These are phyloP conservation scores for Biscutella auriculata DNA, from an alignment of 441 rosid genomes.

Conservation along the genomic window DNA sequence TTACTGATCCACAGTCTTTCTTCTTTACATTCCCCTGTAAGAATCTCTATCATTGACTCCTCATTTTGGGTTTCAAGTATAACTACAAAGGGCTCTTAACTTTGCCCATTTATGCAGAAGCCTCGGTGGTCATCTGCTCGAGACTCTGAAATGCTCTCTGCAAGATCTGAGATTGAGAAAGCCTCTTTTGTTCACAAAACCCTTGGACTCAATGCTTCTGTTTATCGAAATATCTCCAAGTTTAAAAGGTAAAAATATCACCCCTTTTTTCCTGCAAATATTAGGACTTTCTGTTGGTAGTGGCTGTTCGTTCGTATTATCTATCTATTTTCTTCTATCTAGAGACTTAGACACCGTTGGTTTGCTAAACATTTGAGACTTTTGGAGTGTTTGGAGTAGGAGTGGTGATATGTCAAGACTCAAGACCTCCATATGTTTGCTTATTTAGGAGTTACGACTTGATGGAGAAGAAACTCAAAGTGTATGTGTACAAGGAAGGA, in stretches of 20 bases:
- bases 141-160: slow-evolving; percentile 53
- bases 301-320: neutral
- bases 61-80: neutral
- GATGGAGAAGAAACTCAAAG: slow-evolving; percentile 69
- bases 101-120: slow-evolving; percentile 31
- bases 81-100: slow-evolving; percentile 1
- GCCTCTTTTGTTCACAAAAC: slow-evolving; percentile 28
- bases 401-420: slow-evolving; percentile 4
- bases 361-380: neutral
- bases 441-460: slow-evolving; percentile 60
- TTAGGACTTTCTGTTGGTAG: neutral
- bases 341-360: neutral
- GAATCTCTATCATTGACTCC: neutral
- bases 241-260: slow-evolving; percentile 40
- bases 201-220: slow-evolving; percentile 34
- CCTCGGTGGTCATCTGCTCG: slow-evolving; percentile 39
- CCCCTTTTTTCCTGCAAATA: neutral
- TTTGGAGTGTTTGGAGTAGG: neutral
- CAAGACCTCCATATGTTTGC: neutral
- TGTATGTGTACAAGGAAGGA: slow-evolving; percentile 77
- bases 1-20: slow-evolving; percentile 32
- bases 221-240: slow-evolving; percentile 57
- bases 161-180: slow-evolving; percentile 39
- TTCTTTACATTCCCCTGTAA: slow-evolving; percentile 45
- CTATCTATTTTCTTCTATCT: neutral